These are phyloP conservation scores for Berkeleyomyces basicola DNA, from an alignment of 2,329 filamentous ascomycete genomes.

Conservation along the genomic window DNA sequence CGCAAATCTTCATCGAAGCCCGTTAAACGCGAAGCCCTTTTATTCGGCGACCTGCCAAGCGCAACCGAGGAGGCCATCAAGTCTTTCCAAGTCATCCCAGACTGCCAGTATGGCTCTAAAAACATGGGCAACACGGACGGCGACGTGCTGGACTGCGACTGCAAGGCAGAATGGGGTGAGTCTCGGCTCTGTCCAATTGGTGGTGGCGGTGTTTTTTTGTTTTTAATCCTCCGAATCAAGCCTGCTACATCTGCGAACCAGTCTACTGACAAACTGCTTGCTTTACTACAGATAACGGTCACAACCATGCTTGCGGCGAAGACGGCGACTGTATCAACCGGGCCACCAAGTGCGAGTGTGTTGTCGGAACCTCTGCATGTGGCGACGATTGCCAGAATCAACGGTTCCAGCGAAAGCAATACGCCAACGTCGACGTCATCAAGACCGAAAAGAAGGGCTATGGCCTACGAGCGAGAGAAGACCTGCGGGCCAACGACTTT, in stretches of 20 bases:
- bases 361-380: slow-evolving; percentile 60
- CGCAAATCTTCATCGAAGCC: slow-evolving; percentile 61
- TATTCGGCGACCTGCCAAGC: slow-evolving; percentile 64
- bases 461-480: slow-evolving; percentile 65
- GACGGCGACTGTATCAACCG: slow-evolving; percentile 98
- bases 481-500: slow-evolving; percentile 72
- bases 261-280: not conserved
- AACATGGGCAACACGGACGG: slow-evolving; percentile 82
- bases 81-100: slow-evolving; percentile 64
- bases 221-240: not conserved
- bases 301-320: slow-evolving; percentile 80
- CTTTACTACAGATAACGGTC: slow-evolving; percentile 32
- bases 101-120: slow-evolving; percentile 85
- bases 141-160: slow-evolving; percentile 86
- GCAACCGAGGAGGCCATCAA: slow-evolving; percentile 58
- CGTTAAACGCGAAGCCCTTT: slow-evolving; percentile 39
- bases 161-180: slow-evolving; percentile 88
- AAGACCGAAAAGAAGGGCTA: slow-evolving; percentile 97
- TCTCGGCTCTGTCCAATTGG: slow-evolving; percentile 16
- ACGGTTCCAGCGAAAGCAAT: slow-evolving; percentile 79
- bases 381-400: slow-evolving; percentile 82
- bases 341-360: slow-evolving; percentile 93
- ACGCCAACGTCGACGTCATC: slow-evolving; percentile 84
- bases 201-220: not conserved
- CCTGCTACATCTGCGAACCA: not conserved